phyloP scores from a whole-genome alignment of 805 yeast genomes.

The Teunomyces gatunensis region DNA sequence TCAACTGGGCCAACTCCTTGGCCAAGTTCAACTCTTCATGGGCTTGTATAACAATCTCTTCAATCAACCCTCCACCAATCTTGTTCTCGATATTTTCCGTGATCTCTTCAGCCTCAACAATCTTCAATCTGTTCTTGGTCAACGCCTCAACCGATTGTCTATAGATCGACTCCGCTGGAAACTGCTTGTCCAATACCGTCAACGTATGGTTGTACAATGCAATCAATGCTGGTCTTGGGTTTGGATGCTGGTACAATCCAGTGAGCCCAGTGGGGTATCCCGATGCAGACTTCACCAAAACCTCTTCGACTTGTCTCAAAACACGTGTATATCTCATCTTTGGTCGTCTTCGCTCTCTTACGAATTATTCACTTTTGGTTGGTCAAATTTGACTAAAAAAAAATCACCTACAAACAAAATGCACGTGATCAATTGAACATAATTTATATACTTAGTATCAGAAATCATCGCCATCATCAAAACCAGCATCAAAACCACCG shows the following conservation, averaged over 20 bases:
- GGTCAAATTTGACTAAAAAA: conserved; percentile 1
- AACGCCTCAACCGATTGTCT: conserved; percentile 70
- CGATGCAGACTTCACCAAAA: conserved; percentile 53
- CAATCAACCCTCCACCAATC: conserved; percentile 82
- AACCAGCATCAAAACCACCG: conserved; percentile 22
- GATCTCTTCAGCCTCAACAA: conserved; percentile 63
- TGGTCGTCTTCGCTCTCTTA: neutral
- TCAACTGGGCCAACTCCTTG: conserved; percentile 63
- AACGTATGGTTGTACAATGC: conserved; percentile 71
- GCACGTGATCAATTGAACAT: no score
- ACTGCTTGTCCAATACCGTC: conserved; percentile 51
- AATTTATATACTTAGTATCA: neutral
- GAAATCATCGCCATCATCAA: conserved; percentile 22
- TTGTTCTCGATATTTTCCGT: conserved; percentile 64
- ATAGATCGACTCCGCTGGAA: conserved; percentile 74
- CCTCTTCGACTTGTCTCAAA: conserved; percentile 47
- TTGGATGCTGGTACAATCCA: conserved; percentile 75
- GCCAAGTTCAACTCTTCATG: conserved; percentile 73
- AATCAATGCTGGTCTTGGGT: conserved; percentile 76
- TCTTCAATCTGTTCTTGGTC: conserved; percentile 63
- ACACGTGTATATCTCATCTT: conserved; percentile 42
- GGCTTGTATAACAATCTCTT: conserved; percentile 80
- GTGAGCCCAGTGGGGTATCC: conserved; percentile 82
- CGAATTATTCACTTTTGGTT: conserved; percentile 6
- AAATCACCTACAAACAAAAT: neutral